phyloP scores from a whole-genome alignment of 2,329 filamentous ascomycete genomes.

The Trichoderma afroharzianum region DNA sequence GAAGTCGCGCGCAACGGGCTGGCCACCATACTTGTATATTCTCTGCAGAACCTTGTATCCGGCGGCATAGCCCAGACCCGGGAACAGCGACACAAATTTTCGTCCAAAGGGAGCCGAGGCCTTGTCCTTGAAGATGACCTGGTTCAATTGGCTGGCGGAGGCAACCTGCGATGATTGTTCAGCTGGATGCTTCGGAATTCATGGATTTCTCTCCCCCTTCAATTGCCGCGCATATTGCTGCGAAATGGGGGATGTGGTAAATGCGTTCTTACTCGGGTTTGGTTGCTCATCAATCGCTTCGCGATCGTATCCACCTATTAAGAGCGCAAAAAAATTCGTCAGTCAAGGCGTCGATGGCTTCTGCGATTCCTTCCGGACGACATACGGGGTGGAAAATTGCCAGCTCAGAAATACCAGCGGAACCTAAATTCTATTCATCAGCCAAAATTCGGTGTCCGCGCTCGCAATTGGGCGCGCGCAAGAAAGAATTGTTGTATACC shows the following conservation, averaged over 20 bases:
- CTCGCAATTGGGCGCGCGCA: background rate
- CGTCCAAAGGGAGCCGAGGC: slow-evolving; percentile 64
- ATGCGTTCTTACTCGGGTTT: slow-evolving; percentile 60
- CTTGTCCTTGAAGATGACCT: slow-evolving; percentile 90
- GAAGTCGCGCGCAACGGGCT: slow-evolving; percentile 91
- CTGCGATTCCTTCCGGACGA: slow-evolving; percentile 18
- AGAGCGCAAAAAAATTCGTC: slow-evolving; percentile 1
- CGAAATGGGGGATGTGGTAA: background rate
- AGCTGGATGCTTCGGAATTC: slow-evolving; percentile 15
- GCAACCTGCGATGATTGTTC: slow-evolving; percentile 29
- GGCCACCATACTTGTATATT: slow-evolving; percentile 98
- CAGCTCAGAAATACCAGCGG: slow-evolving; percentile 88
- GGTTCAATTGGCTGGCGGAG: slow-evolving; percentile 63
- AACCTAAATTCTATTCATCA: slow-evolving; percentile 52
- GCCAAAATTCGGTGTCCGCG: background rate
- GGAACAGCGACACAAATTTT: slow-evolving; percentile 95
- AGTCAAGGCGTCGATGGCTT: background rate
- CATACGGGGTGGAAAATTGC: slow-evolving; percentile 86
- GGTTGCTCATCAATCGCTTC: slow-evolving; percentile 99
- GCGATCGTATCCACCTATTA: slow-evolving; percentile 90
- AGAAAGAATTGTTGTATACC: slow-evolving; percentile 50
- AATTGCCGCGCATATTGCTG: background rate
- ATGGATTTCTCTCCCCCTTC: background rate
- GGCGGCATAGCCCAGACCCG: slow-evolving; percentile 92
- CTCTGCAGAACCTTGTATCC: slow-evolving; percentile 97